phyloP scores from a whole-genome alignment of 2,329 filamentous ascomycete species.

The Mycosphaerelloides madeirae region DNA sequence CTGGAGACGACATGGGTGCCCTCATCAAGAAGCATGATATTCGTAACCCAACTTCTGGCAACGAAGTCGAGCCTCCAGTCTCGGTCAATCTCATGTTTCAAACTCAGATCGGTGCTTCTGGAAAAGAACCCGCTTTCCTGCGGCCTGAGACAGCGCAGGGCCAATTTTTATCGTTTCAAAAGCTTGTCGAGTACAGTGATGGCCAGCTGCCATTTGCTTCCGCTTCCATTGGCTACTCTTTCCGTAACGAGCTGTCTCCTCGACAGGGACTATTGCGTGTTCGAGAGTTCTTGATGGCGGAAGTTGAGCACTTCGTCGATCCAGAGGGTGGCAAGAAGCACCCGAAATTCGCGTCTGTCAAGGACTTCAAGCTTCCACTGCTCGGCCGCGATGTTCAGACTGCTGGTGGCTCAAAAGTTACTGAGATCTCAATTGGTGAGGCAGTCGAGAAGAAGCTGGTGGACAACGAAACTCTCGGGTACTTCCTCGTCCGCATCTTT shows the following conservation, averaged over 20 bases:
- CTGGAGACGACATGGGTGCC: conserved; percentile 76
- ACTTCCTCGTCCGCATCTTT: conserved; percentile 92
- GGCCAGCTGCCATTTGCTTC: conserved; percentile 94
- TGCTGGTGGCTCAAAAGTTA: conserved; percentile 72
- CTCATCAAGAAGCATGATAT: conserved; percentile 90
- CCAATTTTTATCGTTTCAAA: conserved; percentile 95
- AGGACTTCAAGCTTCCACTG: conserved; percentile 75
- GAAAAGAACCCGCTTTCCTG: conserved; percentile 78
- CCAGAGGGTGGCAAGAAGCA: conserved; percentile 94
- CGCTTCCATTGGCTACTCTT: conserved; percentile 94
- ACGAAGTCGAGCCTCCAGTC: conserved; percentile 72
- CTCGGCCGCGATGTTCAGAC: conserved; percentile 82
- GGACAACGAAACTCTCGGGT: conserved; percentile 96
- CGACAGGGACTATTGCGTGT: conserved; percentile 86
- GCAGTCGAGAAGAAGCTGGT: conserved; percentile 79
- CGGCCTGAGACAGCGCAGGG: conserved; percentile 96
- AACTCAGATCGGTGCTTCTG: conserved; percentile 87
- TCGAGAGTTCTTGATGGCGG: conserved; percentile 96
- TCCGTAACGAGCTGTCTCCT: conserved; percentile 96
- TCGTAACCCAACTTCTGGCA: conserved; percentile 76
- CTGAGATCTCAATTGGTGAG: conserved; percentile 73
- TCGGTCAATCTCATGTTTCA: conserved; percentile 99
- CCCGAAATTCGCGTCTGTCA: conserved; percentile 76
- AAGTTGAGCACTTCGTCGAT: conserved; percentile 98
- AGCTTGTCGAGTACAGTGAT: conserved; percentile 95